A percentile compares a stretch with the other conserved stretches of the same genome.
Evolutionary conservation across 2,329 filamentous ascomycete species (phyloP).

Genomic region (Ceratocystis diversiconidia): DNA sequence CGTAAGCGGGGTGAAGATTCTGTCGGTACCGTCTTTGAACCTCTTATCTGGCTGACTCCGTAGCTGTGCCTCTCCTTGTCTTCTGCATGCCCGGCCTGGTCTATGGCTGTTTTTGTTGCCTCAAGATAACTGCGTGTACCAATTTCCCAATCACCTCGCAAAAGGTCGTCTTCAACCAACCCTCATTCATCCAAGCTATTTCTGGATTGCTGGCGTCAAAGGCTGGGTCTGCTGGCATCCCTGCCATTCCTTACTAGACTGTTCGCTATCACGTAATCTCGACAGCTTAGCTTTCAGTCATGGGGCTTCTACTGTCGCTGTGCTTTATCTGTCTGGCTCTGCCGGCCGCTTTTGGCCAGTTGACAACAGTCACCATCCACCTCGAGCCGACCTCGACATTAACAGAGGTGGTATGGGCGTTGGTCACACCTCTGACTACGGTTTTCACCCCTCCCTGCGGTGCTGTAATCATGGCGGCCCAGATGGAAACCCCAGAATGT

Average conservation of each 20-base stretch:
- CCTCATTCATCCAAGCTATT: not conserved
- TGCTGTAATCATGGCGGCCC: constrained; percentile 4
- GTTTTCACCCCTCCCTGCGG: constrained; percentile 15
- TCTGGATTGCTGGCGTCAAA: not conserved
- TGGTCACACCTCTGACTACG: constrained; percentile 13
- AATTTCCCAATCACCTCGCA: not conserved
- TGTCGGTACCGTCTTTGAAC: not conserved
- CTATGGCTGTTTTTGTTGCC: not conserved
- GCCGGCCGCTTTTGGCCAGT: not conserved
- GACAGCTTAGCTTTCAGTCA: not conserved
- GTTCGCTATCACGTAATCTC: not conserved
- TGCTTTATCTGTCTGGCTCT: not conserved
- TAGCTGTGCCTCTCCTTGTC: not conserved
- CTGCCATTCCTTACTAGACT: not conserved
- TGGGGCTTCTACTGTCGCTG: not conserved
- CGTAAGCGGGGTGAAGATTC: not conserved
- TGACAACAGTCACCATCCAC: constrained; percentile 10
- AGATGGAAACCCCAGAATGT: constrained; percentile 12
- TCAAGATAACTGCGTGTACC: not conserved
- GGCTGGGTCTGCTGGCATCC: not conserved
- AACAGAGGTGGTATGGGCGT: not conserved
- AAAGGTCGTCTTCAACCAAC: not conserved
- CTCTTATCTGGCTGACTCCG: not conserved
- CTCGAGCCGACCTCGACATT: not conserved
- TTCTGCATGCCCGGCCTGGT: not conserved